Percentiles rank a stretch among this genome's conserved stretches.
Conservation (phyloP, 805 yeast genomes). For the Naumovozyma baii region DNA sequence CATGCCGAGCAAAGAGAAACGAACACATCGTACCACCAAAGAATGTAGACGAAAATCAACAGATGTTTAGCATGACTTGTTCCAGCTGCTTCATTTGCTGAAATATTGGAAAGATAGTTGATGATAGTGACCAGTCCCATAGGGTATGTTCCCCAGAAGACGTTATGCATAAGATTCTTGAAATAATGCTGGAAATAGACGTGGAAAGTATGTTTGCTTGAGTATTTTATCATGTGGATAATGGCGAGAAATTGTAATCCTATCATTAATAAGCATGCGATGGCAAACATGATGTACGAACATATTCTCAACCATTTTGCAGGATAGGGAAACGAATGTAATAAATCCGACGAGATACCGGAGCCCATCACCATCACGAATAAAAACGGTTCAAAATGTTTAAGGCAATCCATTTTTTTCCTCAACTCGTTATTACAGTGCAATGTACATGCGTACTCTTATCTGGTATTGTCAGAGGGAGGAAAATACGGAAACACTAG, state of each 20-base stretch:
- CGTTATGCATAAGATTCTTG: constrained; percentile 38
- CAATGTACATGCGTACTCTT: no score
- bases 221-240: constrained; percentile 32
- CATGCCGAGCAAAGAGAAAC: constrained; percentile 51
- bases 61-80: constrained; percentile 26
- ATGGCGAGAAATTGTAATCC: constrained; percentile 35
- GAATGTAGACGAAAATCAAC: constrained; percentile 42
- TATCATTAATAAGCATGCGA: constrained; percentile 42
- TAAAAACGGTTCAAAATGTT: constrained; percentile 43
- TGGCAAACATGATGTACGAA: constrained; percentile 54
- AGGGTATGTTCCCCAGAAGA: constrained; percentile 67
- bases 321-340: constrained; percentile 57
- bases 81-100: constrained; percentile 21
- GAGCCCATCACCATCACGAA: constrained; percentile 79
- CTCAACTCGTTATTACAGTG: no score
- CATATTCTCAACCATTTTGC: constrained; percentile 48
- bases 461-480: no score
- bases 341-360: constrained; percentile 57
- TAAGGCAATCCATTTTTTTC: neutral
- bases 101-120: constrained; percentile 42
- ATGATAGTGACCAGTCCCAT: constrained; percentile 71
- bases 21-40: constrained; percentile 67
- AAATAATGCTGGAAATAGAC: constrained; percentile 25
- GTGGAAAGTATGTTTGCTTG: constrained; percentile 12
- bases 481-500: no score